Base-by-base conservation (phyloP, 2,329 filamentous ascomycete species). In the Colletotrichum graminicola region DNA sequence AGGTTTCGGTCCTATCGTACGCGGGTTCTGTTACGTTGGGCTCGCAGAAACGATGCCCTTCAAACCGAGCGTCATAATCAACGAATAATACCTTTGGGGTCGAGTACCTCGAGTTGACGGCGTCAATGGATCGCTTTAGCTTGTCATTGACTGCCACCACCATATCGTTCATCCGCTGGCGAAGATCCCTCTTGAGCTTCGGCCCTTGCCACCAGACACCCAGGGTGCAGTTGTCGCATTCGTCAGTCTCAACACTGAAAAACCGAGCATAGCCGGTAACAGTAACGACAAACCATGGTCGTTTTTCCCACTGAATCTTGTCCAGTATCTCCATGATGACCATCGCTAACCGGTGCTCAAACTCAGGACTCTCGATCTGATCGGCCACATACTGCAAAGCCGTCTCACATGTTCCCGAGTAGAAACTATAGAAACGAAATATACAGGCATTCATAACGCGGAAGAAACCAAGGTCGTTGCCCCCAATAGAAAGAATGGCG, bases 381-480 rank as follows among this genome's bases (percentile, higher is more conserved):
- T 76, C 75, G 26, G 80, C 79, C 0, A 82, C 78, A 8, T 77
- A 77, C 10, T 73, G 75, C 1, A 85, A 79, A 1, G 83, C 83
- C 3, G 79, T 70, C 62, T 82, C 80, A 75, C 84, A 86, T 1
- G 84, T 84, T 6, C 83, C 83, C 21, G 82, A 84, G 76, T 84
- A 84, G 76, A 84, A 83, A 74, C 82, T 82, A 75, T 86, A 86
- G 75, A 86, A 86, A 41, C 83, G 80, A 73, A 86, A 86, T 21
- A 86, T 82, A 74, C 85, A 86, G 32, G 83, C 83, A 74, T 86
- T 86, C 76, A 86, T 84, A 26, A 86, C 82, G 47, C 83, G 81
- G 73, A 85, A 86, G 78, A 86, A 86, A 73, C 83, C 84, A 11
- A 86, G 79, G 73, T 86, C 84, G 75, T 86, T 86, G 21, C 84